Percentiles rank a stretch among this genome's conserved stretches.
phyloP scores from a whole-genome alignment of 1,284 basidiomycete species.

The Cryptococcus maquisensis region DNA sequence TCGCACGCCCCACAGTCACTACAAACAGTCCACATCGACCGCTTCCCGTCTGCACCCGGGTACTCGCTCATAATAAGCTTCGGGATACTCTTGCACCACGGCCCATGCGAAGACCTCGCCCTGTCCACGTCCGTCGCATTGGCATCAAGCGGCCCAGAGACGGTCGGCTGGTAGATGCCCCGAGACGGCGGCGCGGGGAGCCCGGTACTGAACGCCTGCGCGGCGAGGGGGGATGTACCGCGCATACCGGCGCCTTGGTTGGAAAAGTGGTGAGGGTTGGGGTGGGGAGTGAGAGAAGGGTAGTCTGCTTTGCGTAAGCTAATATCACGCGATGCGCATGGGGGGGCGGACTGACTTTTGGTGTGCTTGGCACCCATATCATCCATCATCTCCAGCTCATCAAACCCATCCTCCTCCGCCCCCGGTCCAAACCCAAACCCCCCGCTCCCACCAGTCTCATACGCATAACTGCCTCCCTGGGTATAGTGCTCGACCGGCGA shows the following conservation, averaged over 20 bases:
- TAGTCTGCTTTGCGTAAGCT: conserved; percentile 23
- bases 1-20: conserved; percentile 43
- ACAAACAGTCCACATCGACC: conserved; percentile 45
- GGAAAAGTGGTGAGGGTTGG: conserved; percentile 29
- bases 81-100: conserved; percentile 44
- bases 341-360: conserved; percentile 13
- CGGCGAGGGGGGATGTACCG: conserved; percentile 25
- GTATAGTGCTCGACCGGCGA: conserved; percentile 2
- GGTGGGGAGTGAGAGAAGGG: conserved; percentile 9
- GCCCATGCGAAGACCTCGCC: conserved; percentile 41
- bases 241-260: conserved; percentile 9
- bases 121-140: conserved; percentile 34
- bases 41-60: conserved; percentile 41
- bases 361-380: conserved; percentile 10
- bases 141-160: conserved; percentile 16
- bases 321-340: neutral
- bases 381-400: conserved; percentile 18
- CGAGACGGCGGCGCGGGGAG: conserved; percentile 29
- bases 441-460: conserved; percentile 30
- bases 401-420: conserved; percentile 42
- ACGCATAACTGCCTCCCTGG: conserved; percentile 14
- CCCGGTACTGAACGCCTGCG: conserved; percentile 40
- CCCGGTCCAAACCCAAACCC: conserved; percentile 46
- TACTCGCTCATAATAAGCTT: conserved; percentile 42
- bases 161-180: conserved; percentile 40